These are phyloP conservation scores for Fusarium tanahbumbuense DNA, from an alignment of 2,329 filamentous ascomycete genomes.

Conservation along the genomic window DNA sequence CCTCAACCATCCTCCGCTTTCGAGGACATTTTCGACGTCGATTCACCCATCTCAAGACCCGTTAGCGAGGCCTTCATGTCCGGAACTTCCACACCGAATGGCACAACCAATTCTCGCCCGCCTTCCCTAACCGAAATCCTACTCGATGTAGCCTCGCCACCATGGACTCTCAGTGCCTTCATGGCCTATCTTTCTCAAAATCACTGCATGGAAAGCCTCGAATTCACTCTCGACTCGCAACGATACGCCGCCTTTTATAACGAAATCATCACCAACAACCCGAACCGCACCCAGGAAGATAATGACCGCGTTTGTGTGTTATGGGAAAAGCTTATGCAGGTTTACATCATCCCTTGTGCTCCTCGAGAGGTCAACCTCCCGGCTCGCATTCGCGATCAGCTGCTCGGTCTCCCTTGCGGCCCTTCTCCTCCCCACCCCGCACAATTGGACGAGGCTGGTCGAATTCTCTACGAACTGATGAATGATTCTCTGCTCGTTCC, in stretches of 20 bases:
- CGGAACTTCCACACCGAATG: slow-evolving; percentile 52
- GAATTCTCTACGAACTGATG: slow-evolving; percentile 95
- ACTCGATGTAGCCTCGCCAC: slow-evolving; percentile 83
- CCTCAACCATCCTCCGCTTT: slow-evolving; percentile 59
- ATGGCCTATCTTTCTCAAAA: slow-evolving; percentile 98
- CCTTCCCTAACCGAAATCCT: slow-evolving; percentile 90
- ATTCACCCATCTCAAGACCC: slow-evolving; percentile 58
- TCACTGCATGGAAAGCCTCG: slow-evolving; percentile 94
- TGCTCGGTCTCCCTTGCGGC: slow-evolving; percentile 69
- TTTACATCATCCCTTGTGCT: slow-evolving; percentile 88
- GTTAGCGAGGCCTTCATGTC: slow-evolving; percentile 61
- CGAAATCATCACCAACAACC: slow-evolving; percentile 55
- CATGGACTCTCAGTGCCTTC: slow-evolving; percentile 92
- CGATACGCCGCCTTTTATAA: slow-evolving; percentile 76
- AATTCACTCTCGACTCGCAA: slow-evolving; percentile 95
- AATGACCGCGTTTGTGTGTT: slow-evolving; percentile 79
- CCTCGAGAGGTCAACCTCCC: slow-evolving; percentile 92
- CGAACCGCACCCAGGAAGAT: slow-evolving; percentile 54
- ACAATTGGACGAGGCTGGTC: slow-evolving; percentile 82
- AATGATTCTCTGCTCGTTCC: slow-evolving; percentile 95
- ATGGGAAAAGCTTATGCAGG: slow-evolving; percentile 89
- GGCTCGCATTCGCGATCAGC: slow-evolving; percentile 82
- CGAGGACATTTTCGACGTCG: slow-evolving; percentile 60
- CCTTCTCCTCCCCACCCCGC: slow-evolving; percentile 77
- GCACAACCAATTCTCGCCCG: slow-evolving; percentile 50